Percentiles rank a stretch among this genome's conserved stretches.
These are phyloP conservation scores for Salvia hispanica DNA, from an alignment of 257 asterid species.

Conservation along the genomic window DNA sequence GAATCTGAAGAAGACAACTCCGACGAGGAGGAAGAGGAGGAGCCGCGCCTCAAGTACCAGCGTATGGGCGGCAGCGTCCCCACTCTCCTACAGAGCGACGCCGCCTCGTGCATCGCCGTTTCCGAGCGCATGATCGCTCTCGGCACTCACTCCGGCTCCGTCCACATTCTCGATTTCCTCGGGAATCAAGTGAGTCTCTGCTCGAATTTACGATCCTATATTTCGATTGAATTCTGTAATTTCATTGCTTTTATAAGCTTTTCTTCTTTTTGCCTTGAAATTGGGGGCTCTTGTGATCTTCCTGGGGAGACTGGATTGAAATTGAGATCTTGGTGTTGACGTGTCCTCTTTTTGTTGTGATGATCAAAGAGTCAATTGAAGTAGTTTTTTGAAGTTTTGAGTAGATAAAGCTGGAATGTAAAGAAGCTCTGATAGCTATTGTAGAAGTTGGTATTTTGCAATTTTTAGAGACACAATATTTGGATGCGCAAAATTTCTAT, in stretches of 20 bases:
- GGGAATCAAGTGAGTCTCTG: conserved; percentile 74
- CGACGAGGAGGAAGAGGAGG: conserved; percentile 63
- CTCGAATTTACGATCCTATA: conserved; percentile 5
- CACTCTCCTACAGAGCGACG: conserved; percentile 72
- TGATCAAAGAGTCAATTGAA: conserved; percentile 7
- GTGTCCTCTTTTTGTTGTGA: background rate
- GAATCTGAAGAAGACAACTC: conserved; percentile 67
- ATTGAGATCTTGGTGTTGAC: conserved; percentile 7
- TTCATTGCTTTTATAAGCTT: conserved; percentile 3
- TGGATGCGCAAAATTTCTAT: conserved; percentile 9
- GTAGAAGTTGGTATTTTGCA: background rate
- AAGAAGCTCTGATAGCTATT: conserved; percentile 12
- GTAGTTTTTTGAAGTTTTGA: conserved; percentile 21
- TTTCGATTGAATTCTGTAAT: conserved; percentile 18
- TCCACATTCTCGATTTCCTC: conserved; percentile 93
- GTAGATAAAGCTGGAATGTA: conserved; percentile 6
- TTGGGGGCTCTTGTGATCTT: conserved; percentile 20
- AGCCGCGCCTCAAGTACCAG: conserved; percentile 96
- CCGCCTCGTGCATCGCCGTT: conserved; percentile 86
- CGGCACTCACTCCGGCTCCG: conserved; percentile 81
- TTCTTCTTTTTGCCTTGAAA: background rate
- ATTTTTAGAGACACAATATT: background rate
- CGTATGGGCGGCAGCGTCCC: conserved; percentile 98
- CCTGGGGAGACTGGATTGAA: conserved; percentile 19
- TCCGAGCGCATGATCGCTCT: conserved; percentile 98